These are phyloP conservation scores for Starmera dryadoides DNA, from an alignment of 805 yeast genomes.

Conservation along the genomic window DNA sequence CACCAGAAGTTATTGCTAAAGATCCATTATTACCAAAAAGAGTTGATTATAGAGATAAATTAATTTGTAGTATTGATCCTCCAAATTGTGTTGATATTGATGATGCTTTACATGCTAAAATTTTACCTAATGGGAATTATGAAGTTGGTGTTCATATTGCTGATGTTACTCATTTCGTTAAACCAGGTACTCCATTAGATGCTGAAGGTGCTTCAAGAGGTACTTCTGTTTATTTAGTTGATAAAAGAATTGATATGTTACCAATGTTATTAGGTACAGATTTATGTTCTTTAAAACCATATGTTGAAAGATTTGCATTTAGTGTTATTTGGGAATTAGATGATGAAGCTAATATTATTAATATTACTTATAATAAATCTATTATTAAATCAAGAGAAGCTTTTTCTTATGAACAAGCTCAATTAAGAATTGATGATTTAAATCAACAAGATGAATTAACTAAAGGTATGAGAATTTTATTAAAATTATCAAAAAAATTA, in stretches of 20 bases:
- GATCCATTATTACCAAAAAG: slow-evolving; percentile 48
- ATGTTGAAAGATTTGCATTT: slow-evolving; percentile 93
- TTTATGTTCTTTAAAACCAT: slow-evolving; percentile 88
- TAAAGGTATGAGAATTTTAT: slow-evolving; percentile 76
- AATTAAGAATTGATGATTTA: slow-evolving; percentile 77
- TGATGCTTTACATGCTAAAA: slow-evolving; percentile 88
- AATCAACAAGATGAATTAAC: slow-evolving; percentile 78
- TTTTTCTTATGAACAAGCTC: slow-evolving; percentile 91
- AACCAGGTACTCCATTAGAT: slow-evolving; percentile 86
- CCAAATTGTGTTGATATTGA: slow-evolving; percentile 98
- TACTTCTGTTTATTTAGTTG: slow-evolving; percentile 94
- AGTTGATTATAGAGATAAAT: slow-evolving; percentile 78
- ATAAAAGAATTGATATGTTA: slow-evolving; percentile 97
- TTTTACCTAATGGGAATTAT: slow-evolving; percentile 84
- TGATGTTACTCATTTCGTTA: slow-evolving; percentile 95
- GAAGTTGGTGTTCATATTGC: slow-evolving; percentile 99
- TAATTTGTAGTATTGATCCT: slow-evolving; percentile 95
- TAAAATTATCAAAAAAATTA: slow-evolving; percentile 73
- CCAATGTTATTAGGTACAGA: slow-evolving; percentile 94
- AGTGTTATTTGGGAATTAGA: slow-evolving; percentile 95
- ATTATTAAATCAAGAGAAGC: slow-evolving; percentile 90
- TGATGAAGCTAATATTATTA: slow-evolving; percentile 74
- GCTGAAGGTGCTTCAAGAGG: slow-evolving; percentile 96
- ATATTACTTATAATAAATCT: slow-evolving; percentile 75
- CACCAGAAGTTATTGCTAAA: slow-evolving; percentile 44